Evolutionary conservation across 352 stramenopile genomes (phyloP).

Genomic region (Blastocystis sp.): DNA sequence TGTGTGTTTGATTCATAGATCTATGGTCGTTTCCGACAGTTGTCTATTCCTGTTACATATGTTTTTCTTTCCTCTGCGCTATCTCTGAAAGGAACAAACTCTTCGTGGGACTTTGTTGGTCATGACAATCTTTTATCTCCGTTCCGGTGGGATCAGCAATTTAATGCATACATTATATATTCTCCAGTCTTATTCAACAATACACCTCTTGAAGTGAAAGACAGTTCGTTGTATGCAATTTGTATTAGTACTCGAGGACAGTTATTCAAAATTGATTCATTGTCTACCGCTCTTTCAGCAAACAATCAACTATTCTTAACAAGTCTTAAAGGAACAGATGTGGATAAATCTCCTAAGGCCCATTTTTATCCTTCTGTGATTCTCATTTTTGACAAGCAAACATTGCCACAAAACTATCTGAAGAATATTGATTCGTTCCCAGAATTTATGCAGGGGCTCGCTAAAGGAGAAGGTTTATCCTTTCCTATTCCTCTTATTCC

Average conservation of each 20-base stretch:
- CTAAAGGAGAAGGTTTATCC: neutral
- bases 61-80: conserved; percentile 2
- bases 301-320: conserved; percentile 2
- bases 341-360: neutral
- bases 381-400: neutral
- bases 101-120: neutral
- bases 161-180: conserved; percentile 38
- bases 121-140: neutral
- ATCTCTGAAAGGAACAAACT: neutral
- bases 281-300: neutral
- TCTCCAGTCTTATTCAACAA: conserved; percentile 41
- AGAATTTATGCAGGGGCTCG: neutral
- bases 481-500: conserved; percentile 2
- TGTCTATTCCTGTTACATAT: conserved; percentile 41
- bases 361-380: neutral
- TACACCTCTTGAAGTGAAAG: neutral
- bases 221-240: neutral
- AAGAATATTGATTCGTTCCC: neutral
- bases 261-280: neutral
- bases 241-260: conserved; percentile 39
- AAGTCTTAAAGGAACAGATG: neutral
- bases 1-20: neutral
- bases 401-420: neutral
- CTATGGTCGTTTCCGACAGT: conserved; percentile 8
- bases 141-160: conserved; percentile 38